Evolutionary conservation across 345 rosid species (phyloP).

Genomic region (Dipteronia dyeriana): DNA sequence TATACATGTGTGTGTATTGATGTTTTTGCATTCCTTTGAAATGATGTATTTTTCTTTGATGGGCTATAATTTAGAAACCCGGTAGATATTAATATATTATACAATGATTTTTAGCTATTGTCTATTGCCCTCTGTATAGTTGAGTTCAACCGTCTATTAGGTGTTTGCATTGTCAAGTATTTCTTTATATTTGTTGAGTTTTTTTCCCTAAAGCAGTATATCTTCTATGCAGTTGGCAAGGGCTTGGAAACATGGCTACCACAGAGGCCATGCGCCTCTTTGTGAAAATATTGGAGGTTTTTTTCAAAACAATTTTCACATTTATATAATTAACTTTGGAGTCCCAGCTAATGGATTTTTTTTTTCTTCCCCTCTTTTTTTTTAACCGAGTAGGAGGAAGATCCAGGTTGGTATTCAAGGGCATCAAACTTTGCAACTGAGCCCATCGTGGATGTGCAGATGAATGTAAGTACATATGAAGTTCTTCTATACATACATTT

Average conservation of each 20-base stretch:
- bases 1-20: background rate
- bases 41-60: background rate
- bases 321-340: conserved; percentile 9
- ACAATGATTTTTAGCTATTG: background rate
- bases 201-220: conserved; percentile 23
- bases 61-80: background rate
- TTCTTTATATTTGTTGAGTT: background rate
- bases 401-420: conserved; percentile 96
- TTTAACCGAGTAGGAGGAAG: conserved; percentile 74
- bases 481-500: background rate
- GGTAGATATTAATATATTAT: background rate
- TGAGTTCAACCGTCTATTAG: background rate
- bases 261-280: conserved; percentile 99
- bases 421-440: conserved; percentile 69
- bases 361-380: background rate
- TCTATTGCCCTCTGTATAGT: background rate
- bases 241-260: conserved; percentile 87
- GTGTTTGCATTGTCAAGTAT: background rate
- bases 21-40: background rate
- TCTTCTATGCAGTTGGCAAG: conserved; percentile 80
- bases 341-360: conserved; percentile 8
- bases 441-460: conserved; percentile 66
- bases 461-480: conserved; percentile 56
- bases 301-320: conserved; percentile 19
- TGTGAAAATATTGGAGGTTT: conserved; percentile 97